These are phyloP conservation scores for Heterobasidion irregulare DNA, from an alignment of 1,284 basidiomycete species.

Conservation along the genomic window DNA sequence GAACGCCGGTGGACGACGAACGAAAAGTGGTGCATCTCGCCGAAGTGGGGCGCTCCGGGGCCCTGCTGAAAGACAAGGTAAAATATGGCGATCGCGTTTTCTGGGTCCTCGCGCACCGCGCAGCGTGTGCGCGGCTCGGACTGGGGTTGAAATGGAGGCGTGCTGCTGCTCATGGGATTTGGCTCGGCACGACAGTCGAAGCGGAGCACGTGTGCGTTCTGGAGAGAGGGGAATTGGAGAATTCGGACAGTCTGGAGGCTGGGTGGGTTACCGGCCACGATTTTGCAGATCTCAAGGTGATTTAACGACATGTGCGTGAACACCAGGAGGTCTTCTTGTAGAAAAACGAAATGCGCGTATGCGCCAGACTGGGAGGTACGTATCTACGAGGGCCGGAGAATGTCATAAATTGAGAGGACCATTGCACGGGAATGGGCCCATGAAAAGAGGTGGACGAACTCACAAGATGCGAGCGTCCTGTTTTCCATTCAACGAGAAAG, in stretches of 20 bases:
- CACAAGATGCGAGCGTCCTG: conserved; percentile 26
- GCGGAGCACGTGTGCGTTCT: conserved; percentile 17
- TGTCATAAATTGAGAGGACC: conserved; percentile 16
- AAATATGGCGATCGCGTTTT: conserved; percentile 32
- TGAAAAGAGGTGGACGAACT: conserved; percentile 9
- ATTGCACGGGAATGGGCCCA: background rate
- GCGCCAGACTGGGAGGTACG: conserved; percentile 13
- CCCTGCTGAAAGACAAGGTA: conserved; percentile 20
- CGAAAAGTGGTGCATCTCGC: conserved; percentile 19
- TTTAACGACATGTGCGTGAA: conserved; percentile 29
- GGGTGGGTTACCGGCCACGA: conserved; percentile 12
- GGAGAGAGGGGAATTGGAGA: conserved; percentile 27
- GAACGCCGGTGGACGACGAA: conserved; percentile 32
- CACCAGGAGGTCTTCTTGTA: conserved; percentile 29
- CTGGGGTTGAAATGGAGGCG: conserved; percentile 1
- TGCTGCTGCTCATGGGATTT: conserved; percentile 24
- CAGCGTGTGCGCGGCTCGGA: conserved; percentile 1
- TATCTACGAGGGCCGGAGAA: conserved; percentile 1
- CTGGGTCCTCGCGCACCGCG: conserved; percentile 24
- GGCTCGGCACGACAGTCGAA: conserved; percentile 37
- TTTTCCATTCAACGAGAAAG: conserved; percentile 34
- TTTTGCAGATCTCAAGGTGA: conserved; percentile 31
- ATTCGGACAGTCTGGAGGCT: conserved; percentile 12
- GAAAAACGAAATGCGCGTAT: conserved; percentile 32
- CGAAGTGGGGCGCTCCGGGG: conserved; percentile 7